These are phyloP conservation scores for Aspergillus quadricinctus DNA, from an alignment of 2,329 filamentous ascomycete species.

Conservation along the genomic window DNA sequence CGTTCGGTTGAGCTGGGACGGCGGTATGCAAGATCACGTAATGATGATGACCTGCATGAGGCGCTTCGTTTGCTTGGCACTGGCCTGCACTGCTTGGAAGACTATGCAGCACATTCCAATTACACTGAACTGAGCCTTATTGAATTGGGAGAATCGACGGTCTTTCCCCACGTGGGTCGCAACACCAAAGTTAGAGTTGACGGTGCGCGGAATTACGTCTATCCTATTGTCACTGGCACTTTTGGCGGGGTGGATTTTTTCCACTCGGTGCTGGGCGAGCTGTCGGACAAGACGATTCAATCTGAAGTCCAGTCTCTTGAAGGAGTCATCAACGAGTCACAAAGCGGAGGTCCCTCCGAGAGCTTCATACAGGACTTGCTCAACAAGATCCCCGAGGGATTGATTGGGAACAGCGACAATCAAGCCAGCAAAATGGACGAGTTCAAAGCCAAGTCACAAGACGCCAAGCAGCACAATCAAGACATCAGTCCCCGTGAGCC, in stretches of 20 bases:
- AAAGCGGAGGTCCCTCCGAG: conserved; percentile 61
- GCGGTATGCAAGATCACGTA: conserved; percentile 60
- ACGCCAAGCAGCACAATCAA: conserved; percentile 71
- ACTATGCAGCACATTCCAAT: conserved; percentile 91
- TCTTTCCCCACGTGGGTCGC: conserved; percentile 85
- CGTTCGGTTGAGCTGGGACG: conserved; percentile 76
- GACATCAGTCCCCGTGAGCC: conserved; percentile 72
- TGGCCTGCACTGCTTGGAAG: conserved; percentile 84
- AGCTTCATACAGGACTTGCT: conserved; percentile 75
- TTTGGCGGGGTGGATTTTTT: conserved; percentile 94
- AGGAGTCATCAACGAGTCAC: conserved; percentile 64
- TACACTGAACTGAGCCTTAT: conserved; percentile 85
- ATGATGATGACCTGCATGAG: conserved; percentile 78
- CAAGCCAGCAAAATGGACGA: conserved; percentile 73
- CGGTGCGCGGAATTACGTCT: conserved; percentile 64
- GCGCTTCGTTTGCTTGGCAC: conserved; percentile 82
- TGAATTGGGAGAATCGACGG: conserved; percentile 72
- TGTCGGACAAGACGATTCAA: conserved; percentile 85
- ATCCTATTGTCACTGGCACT: conserved; percentile 81
- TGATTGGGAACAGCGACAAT: conserved; percentile 63
- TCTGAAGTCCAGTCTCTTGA: conserved; percentile 87
- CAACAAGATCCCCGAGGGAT: conserved; percentile 72
- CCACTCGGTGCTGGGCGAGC: conserved; percentile 74
- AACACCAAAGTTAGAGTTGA: conserved; percentile 65
- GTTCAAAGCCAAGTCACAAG: conserved; percentile 69